Conservation (phyloP, 2,329 filamentous ascomycete species). For the Colletotrichum sp. region DNA sequence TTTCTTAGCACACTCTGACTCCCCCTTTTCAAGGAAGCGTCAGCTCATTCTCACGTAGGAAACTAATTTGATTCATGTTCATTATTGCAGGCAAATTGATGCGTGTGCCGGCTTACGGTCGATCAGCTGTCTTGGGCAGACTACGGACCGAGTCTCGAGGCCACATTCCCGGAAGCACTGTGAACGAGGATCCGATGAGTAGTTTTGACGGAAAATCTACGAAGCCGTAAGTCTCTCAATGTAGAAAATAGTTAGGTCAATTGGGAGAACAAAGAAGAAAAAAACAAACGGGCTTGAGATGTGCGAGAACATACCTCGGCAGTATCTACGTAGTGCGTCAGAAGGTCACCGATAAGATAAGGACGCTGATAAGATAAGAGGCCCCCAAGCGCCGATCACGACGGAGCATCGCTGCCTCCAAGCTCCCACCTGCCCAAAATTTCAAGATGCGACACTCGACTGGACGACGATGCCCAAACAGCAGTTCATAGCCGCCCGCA, state of each 20-base stretch:
- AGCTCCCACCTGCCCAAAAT: neutral
- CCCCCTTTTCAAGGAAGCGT: neutral
- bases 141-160: neutral
- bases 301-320: neutral
- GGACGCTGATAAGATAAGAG: neutral
- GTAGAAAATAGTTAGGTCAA: accelerated
- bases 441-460: neutral
- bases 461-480: neutral
- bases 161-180: neutral
- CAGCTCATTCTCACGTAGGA: neutral
- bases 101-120: neutral
- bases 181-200: neutral
- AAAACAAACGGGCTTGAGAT: neutral
- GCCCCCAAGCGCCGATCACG: neutral
- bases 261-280: neutral
- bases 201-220: neutral
- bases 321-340: neutral
- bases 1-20: neutral
- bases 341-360: neutral
- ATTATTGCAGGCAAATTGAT: neutral
- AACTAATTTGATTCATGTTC: neutral
- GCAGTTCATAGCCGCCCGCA: constrained; percentile 51
- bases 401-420: neutral
- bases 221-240: neutral
- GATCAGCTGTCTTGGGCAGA: neutral